Conservation (phyloP, 495 filamentous ascomycete species). For the Glonium stellatum region DNA sequence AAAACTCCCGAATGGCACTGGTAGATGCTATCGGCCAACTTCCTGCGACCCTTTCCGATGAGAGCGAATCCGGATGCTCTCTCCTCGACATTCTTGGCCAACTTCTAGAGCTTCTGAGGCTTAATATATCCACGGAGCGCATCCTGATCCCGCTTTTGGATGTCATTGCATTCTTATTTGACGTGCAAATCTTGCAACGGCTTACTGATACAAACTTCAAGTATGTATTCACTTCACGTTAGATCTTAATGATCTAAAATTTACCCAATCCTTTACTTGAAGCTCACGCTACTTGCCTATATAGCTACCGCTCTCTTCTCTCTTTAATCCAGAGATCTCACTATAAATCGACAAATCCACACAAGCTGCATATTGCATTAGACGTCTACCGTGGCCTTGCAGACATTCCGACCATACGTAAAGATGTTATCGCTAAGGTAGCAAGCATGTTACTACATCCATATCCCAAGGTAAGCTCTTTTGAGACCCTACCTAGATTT, state of each 20-base stretch:
- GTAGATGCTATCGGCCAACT: conserved; percentile 31
- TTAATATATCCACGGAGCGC: conserved; percentile 55
- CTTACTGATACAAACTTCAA: conserved; percentile 28
- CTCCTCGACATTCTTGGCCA: conserved; percentile 39
- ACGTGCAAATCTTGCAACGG: conserved; percentile 42
- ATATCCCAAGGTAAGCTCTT: conserved; percentile 49
- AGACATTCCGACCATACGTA: conserved; percentile 35
- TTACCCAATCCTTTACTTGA: not conserved
- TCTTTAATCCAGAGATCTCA: conserved; percentile 66
- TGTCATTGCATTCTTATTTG: conserved; percentile 65
- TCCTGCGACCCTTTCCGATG: conserved; percentile 33
- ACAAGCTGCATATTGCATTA: conserved; percentile 70
- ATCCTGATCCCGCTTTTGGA: conserved; percentile 70
- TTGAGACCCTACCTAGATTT: not conserved
- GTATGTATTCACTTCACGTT: conserved; percentile 7
- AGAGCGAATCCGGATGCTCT: conserved; percentile 26
- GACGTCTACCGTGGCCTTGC: conserved; percentile 66
- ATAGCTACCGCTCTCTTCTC: conserved; percentile 55
- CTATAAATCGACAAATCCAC: conserved; percentile 71
- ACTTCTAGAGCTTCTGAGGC: conserved; percentile 41
- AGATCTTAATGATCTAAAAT: not conserved
- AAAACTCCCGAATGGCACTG: conserved; percentile 64
- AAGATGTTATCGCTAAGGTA: conserved; percentile 50
- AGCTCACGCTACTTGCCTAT: conserved; percentile 2
- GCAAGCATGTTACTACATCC: conserved; percentile 55